Evolutionary conservation across 1,284 basidiomycete species (phyloP).

Genomic region (Moesziomyces globuligerus): DNA sequence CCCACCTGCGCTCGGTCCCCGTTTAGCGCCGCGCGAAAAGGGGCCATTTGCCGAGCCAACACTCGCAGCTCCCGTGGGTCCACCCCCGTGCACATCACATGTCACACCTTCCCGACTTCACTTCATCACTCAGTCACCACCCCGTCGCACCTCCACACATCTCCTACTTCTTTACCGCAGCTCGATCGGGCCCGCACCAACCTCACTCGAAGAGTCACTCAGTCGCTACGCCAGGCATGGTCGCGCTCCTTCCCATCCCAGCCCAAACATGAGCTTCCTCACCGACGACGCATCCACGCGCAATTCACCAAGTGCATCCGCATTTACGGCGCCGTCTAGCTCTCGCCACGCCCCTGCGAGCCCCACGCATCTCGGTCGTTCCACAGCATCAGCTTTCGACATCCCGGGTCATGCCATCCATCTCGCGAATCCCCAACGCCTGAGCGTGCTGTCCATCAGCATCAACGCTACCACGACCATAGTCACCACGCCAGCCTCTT

Average conservation of each 20-base stretch:
- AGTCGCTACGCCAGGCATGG: conserved; percentile 2
- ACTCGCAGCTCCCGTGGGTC: neutral
- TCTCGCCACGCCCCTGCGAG: neutral
- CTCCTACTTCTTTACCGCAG: no score
- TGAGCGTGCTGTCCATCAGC: conserved; percentile 40
- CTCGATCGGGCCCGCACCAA: no score
- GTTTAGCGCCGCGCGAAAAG: neutral
- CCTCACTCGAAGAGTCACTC: neutral
- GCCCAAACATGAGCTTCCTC: conserved; percentile 5
- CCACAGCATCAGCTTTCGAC: conserved; percentile 11
- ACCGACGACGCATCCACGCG: neutral
- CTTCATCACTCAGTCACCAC: neutral
- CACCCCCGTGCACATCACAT: neutral
- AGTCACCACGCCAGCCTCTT: conserved; percentile 4
- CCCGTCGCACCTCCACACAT: neutral
- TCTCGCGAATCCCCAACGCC: conserved; percentile 32
- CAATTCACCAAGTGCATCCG: neutral
- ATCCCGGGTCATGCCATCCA: conserved; percentile 39
- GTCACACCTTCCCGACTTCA: neutral
- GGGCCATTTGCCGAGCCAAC: no score
- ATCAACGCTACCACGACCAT: conserved; percentile 34
- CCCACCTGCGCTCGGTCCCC: no score
- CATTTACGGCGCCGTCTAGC: neutral
- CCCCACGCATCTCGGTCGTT: neutral
- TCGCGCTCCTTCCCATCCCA: neutral